Base-by-base conservation (phyloP, 1,284 basidiomycete species). In the Lignosus rhinocerotis region DNA sequence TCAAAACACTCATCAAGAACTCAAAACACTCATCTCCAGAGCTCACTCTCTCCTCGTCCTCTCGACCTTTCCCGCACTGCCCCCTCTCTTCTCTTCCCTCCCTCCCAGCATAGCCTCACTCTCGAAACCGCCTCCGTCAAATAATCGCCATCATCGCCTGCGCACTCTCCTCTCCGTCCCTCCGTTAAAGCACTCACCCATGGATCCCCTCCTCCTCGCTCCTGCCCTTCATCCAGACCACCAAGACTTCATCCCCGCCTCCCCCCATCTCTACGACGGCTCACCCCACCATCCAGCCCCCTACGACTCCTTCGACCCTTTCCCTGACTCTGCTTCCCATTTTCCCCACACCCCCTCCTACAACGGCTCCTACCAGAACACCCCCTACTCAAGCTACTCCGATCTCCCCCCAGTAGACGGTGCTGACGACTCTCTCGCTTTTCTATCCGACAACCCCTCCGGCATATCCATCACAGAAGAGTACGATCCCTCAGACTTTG, bases 401-500 rank as follows among this genome's bases (percentile, higher is more conserved):
- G 87, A 89, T 31, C 84, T 90, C 10, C 70, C 71, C 21, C 78
- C 78, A 57, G 84, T 82, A 70, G 76, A 77, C 67, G 75, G 74
- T 43, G 77, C 80, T 42, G 77, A 80, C 49, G 78, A 81, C 46
- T 60, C 70, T 49, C 72, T 77, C 36, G 70, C 60, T 48, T 65
- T 81, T 55, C 79, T 80, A 19, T 75, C 77, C 51, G 75, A 75
- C 52, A 72, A 73, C 61, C 69, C 70, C 32, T 72, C 74, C 34
- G 69, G 64, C 47, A 67, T 76, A 47, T 63, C 70, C 50, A 64
- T 67, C 57, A 68, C 68, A 10, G 75, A 79, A 48, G 81, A 82
- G 30, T 90, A 90, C 80, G 83, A 89, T 69, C 87, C 87, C 5
- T 71, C 78, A 44, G 83, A 87, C 53, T 90, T 82, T 77, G 88